phyloP scores from a whole-genome alignment of 1,284 basidiomycete species.

The Abortiporus biennis region DNA sequence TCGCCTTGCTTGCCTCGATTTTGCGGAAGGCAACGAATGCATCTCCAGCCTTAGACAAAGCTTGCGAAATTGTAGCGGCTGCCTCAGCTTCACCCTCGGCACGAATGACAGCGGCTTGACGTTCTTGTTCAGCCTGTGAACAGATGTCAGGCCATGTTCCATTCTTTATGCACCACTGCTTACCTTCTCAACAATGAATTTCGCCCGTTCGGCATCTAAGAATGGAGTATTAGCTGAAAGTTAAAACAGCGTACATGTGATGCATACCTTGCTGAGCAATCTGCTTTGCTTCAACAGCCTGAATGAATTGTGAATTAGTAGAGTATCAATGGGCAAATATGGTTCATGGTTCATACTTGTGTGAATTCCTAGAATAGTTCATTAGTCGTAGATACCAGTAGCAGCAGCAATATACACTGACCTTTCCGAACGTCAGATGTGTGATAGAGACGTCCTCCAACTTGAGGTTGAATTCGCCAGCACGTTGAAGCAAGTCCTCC shows the following conservation, averaged over 20 bases:
- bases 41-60: conserved; percentile 93
- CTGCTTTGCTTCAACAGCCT: conserved; percentile 98
- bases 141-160: conserved; percentile 6
- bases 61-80: conserved; percentile 85
- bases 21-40: conserved; percentile 94
- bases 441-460: conserved; percentile 98
- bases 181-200: conserved; percentile 97
- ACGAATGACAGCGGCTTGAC: conserved; percentile 95
- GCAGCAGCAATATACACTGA: conserved; percentile 21
- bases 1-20: conserved; percentile 98
- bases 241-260: too few relatives aligned
- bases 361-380: conserved; percentile 69
- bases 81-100: conserved; percentile 99
- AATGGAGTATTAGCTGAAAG: too few relatives aligned
- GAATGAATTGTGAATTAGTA: conserved; percentile 1
- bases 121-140: conserved; percentile 91
- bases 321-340: background rate
- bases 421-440: conserved; percentile 79
- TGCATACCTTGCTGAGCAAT: conserved; percentile 86
- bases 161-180: conserved; percentile 12
- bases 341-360: conserved; percentile 33
- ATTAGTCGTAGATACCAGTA: conserved; percentile 4
- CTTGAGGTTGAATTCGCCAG: conserved; percentile 93
- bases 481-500: conserved; percentile 88
- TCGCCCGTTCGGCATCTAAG: conserved; percentile 92